These are phyloP conservation scores for Alternaria dauci DNA, from an alignment of 2,329 filamentous ascomycete genomes.

Conservation along the genomic window DNA sequence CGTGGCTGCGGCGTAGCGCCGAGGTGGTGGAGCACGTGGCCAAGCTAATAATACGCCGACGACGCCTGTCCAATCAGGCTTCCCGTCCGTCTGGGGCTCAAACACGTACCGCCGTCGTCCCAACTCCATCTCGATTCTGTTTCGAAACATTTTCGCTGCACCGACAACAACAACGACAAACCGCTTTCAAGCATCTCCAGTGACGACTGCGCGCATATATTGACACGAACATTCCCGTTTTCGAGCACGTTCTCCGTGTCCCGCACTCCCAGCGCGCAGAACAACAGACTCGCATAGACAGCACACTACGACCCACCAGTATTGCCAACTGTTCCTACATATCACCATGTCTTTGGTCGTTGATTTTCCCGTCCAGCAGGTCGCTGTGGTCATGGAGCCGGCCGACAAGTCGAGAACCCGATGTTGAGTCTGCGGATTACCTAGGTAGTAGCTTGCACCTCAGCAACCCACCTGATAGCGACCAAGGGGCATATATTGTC, in stretches of 20 bases:
- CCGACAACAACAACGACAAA: not conserved
- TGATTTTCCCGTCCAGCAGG: not conserved
- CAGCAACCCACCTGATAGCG: too few relatives aligned
- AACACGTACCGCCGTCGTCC: conserved; percentile 29
- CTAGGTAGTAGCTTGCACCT: too few relatives aligned
- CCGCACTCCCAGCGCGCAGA: too few relatives aligned
- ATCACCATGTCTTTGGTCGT: not conserved
- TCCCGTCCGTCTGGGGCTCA: conserved; percentile 28
- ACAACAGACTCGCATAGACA: not conserved
- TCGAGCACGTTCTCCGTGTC: too few relatives aligned
- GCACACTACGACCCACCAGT: not conserved
- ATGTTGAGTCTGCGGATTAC: not conserved
- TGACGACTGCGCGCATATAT: not conserved
- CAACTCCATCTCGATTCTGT: conserved; percentile 26
- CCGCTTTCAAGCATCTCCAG: not conserved
- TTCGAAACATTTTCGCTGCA: not conserved
- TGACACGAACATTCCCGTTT: not conserved
- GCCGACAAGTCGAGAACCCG: not conserved
- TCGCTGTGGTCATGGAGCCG: not conserved
- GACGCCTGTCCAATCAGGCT: conserved; percentile 40
- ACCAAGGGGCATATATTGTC: too few relatives aligned
- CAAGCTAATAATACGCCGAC: not conserved
- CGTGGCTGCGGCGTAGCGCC: conserved; percentile 46
- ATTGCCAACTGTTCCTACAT: not conserved
- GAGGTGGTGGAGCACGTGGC: conserved; percentile 9